phyloP scores from a whole-genome alignment of 2,329 filamentous ascomycete species.

The Exophiala phaeomuriformis region DNA sequence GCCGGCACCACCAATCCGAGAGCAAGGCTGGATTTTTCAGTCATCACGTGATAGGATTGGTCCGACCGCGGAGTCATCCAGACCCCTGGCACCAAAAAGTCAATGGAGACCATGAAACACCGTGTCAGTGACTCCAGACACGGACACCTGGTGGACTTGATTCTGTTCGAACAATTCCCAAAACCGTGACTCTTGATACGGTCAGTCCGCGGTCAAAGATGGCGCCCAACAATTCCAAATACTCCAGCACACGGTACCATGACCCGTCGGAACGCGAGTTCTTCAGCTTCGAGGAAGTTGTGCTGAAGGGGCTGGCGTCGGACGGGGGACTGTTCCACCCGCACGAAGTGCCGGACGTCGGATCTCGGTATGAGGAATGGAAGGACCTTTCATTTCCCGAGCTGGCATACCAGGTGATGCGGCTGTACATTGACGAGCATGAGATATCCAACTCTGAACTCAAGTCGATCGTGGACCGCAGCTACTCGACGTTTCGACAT shows the following conservation, averaged over 20 bases:
- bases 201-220: constrained; percentile 3
- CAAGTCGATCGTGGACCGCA: constrained; percentile 71
- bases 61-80: too few species aligned
- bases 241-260: constrained; percentile 18
- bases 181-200: too few species aligned
- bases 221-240: constrained; percentile 19
- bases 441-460: constrained; percentile 79
- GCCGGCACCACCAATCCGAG: too few species aligned
- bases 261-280: constrained; percentile 33
- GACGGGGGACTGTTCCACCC: constrained; percentile 89
- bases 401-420: constrained; percentile 76
- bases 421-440: constrained; percentile 72
- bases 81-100: too few species aligned
- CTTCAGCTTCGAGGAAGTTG: constrained; percentile 86
- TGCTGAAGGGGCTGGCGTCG: constrained; percentile 77
- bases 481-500: constrained; percentile 82
- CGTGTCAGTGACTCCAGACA: too few species aligned
- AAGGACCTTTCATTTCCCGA: constrained; percentile 70
- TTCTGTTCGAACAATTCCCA: too few species aligned
- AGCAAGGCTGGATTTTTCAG: too few species aligned
- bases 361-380: constrained; percentile 64
- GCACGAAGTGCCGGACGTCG: constrained; percentile 64
- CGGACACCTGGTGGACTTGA: too few species aligned
- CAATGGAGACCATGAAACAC: too few species aligned
- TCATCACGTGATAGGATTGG: too few species aligned